These are phyloP conservation scores for Heracleum sosnowskyi DNA, from an alignment of 129 eudicot species.

Conservation along the genomic window DNA sequence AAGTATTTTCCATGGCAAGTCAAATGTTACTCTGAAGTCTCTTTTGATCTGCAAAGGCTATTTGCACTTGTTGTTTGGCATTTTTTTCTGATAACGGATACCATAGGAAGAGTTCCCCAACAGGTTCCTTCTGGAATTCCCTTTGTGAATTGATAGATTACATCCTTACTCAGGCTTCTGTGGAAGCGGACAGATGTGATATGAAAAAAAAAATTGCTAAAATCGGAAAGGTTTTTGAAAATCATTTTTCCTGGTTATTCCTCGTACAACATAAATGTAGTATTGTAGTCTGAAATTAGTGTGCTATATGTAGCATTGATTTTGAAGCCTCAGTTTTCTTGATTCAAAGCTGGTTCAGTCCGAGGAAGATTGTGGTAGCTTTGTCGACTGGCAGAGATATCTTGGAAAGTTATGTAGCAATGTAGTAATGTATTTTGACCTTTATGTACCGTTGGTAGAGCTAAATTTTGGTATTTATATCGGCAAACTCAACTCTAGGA, in stretches of 20 bases:
- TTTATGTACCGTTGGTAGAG: no score
- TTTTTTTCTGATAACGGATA: slow-evolving; percentile 64
- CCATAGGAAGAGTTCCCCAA: slow-evolving; percentile 76
- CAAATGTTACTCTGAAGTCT: slow-evolving; percentile 62
- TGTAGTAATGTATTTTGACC: no score
- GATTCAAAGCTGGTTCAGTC: neutral
- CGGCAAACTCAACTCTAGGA: no score
- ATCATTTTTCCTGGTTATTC: neutral
- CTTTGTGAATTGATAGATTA: slow-evolving; percentile 41
- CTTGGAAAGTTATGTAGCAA: no score
- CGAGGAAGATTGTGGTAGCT: neutral
- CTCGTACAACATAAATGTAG: neutral
- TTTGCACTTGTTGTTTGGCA: slow-evolving; percentile 65
- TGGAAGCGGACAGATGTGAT: neutral
- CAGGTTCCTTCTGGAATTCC: slow-evolving; percentile 80
- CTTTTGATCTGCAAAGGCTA: slow-evolving; percentile 71
- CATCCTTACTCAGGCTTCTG: neutral
- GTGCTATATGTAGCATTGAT: neutral
- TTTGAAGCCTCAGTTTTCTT: neutral
- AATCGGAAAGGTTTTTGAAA: neutral
- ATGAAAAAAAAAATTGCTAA: neutral
- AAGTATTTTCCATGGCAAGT: slow-evolving; percentile 51
- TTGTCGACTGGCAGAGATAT: neutral
- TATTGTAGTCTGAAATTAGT: neutral
- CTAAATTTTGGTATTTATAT: no score